Percentiles rank a stretch among this genome's conserved stretches.
These are phyloP conservation scores for Salvia miltiorrhiza DNA, from an alignment of 257 asterid genomes.

Conservation along the genomic window DNA sequence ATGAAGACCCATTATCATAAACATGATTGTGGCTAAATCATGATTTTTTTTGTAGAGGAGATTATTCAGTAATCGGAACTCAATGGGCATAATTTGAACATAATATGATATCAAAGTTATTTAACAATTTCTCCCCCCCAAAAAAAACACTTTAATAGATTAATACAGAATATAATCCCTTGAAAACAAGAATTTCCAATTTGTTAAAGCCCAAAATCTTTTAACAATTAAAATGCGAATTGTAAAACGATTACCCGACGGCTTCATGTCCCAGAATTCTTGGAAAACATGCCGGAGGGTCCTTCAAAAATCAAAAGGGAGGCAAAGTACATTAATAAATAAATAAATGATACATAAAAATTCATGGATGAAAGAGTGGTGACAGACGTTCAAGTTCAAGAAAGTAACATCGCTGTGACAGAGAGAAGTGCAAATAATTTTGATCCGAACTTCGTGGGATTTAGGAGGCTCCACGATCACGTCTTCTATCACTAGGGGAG, in stretches of 20 bases:
- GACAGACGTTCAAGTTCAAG: conserved; percentile 53
- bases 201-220: too few species aligned
- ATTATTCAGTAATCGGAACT: not conserved
- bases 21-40: not conserved
- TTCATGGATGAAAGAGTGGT: too few species aligned
- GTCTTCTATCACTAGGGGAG: conserved; percentile 76
- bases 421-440: conserved; percentile 70
- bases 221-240: too few species aligned
- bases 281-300: conserved; percentile 55
- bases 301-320: conserved; percentile 40
- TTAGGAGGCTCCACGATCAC: conserved; percentile 67
- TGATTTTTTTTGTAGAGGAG: not conserved
- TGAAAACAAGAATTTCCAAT: too few species aligned
- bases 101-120: not conserved
- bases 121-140: too few species aligned
- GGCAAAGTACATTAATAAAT: not conserved
- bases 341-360: not conserved
- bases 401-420: conserved; percentile 67
- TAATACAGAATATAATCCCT: too few species aligned
- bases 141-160: too few species aligned
- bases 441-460: conserved; percentile 63
- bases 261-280: conserved; percentile 83
- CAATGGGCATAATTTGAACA: not conserved
- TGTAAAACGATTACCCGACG: conserved; percentile 74
- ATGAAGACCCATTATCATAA: too few species aligned